A percentile compares a stretch with the other conserved stretches of the same genome.
These are phyloP conservation scores for Collybia sp. DNA, from an alignment of 768 basidiomycete species.

Conservation along the genomic window DNA sequence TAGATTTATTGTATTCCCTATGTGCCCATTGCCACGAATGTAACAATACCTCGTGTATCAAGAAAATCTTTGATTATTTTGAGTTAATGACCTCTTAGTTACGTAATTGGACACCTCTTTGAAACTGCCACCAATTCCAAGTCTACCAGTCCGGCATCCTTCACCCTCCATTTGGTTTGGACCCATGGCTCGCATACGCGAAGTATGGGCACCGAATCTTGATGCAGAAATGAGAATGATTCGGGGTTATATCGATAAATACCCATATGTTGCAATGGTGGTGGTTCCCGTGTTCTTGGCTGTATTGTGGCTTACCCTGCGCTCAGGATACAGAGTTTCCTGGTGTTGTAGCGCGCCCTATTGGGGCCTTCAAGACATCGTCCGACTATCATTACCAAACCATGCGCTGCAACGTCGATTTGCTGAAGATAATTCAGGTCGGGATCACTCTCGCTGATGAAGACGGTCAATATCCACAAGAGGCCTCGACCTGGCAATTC, in stretches of 20 bases:
- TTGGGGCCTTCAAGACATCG: constrained; percentile 93
- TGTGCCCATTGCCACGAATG: neutral
- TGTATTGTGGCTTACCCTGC: constrained; percentile 16
- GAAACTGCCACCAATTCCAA: neutral
- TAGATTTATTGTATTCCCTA: constrained; percentile 18
- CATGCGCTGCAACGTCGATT: constrained; percentile 98
- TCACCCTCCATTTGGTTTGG: neutral
- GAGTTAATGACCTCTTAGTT: neutral
- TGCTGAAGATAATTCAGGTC: constrained; percentile 96
- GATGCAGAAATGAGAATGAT: constrained; percentile 90
- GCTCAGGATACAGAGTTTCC: constrained; percentile 97
- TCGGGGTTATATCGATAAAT: constrained; percentile 81
- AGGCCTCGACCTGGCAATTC: constrained; percentile 97
- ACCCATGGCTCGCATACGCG: constrained; percentile 82
- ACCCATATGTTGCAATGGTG: constrained; percentile 94
- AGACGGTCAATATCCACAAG: constrained; percentile 86
- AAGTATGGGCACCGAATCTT: constrained; percentile 94
- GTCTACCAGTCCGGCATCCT: too few species aligned
- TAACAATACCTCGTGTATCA: neutral
- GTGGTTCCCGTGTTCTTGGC: constrained; percentile 25
- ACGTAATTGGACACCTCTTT: neutral
- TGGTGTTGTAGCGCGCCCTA: constrained; percentile 95
- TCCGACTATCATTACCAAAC: constrained; percentile 99
- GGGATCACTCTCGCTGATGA: constrained; percentile 94
- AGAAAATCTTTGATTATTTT: neutral